Evolutionary conservation across 2,329 filamentous ascomycete species (phyloP), one percentile per base, ranked within the genome.

Genomic region (Penicillium sp.): DNA sequence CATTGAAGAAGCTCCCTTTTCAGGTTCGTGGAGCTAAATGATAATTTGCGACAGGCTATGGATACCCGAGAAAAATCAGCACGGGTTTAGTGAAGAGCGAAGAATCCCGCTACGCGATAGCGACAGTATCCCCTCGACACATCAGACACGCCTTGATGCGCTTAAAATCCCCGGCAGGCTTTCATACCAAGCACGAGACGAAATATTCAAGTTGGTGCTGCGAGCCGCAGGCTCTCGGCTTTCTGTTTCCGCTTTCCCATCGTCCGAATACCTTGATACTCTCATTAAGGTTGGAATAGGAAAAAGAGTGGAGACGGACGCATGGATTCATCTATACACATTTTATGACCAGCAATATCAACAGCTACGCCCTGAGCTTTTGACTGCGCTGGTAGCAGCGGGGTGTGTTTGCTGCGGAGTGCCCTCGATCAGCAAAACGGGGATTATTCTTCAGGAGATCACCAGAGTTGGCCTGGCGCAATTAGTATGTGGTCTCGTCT

Each of bases 361-460:
- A 25, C 44, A 57, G 13, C 39, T 62, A 13, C 48, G 55, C 0
- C 58, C 60, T 1, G 60, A 62, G n/a, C 43, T 62, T 3, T 23
- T 61, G 2, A 59, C 55, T 14, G 58, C 50, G 0, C 33, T 62
- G 31, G 53, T 62, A 13, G 53, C 60, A 33, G 60, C 58, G 1
- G 60, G 60, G 2, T 62, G 60, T 43, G 60, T 62, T 6, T 62
- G 60, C 27, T 62, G 60, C 35, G 60, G 60, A 8, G n/a, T 59
- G 39, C 47, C 55, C 2, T 62, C 60, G 2, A 62, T 62, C 16
- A 57, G 37, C 26, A 58, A 61, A n/a, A 61, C 58, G 11, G 61
- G 61, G 1, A 57, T 62, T 23, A 53, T 62, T 47, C 42, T 62
- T 1, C 61, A 62, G 13, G 61, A 62, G 27, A 62, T 61, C n/a